These are phyloP conservation scores for Aleurites moluccanus DNA, from an alignment of 441 rosid species.

Conservation along the genomic window DNA sequence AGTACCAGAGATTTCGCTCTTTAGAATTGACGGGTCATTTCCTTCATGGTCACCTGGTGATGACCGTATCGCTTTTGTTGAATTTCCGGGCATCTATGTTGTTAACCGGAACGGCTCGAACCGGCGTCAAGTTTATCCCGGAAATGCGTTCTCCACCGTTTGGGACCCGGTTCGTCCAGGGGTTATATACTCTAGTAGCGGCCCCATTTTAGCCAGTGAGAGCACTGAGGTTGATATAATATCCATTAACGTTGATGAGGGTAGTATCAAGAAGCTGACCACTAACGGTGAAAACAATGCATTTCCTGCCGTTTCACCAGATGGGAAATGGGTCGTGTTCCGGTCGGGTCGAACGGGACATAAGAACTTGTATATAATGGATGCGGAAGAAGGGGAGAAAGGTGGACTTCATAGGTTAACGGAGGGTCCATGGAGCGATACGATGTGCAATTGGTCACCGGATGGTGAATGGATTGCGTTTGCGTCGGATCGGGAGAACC, in stretches of 20 bases:
- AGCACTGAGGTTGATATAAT: constrained; percentile 66
- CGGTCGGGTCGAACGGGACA: constrained; percentile 79
- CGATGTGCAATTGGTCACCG: constrained; percentile 85
- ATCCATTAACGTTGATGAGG: constrained; percentile 51
- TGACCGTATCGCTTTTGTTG: constrained; percentile 67
- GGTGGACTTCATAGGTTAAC: constrained; percentile 58
- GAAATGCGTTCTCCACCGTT: constrained; percentile 59
- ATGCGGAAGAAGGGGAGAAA: constrained; percentile 58
- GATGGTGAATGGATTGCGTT: constrained; percentile 74
- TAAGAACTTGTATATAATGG: constrained; percentile 82
- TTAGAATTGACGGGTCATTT: constrained; percentile 75
- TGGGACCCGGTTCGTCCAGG: constrained; percentile 80
- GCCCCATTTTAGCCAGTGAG: constrained; percentile 71
- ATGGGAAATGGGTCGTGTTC: constrained; percentile 72
- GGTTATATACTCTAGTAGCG: constrained; percentile 60
- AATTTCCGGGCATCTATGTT: constrained; percentile 78
- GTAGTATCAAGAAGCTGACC: constrained; percentile 51
- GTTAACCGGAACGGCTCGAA: constrained; percentile 76
- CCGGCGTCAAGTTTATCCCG: constrained; percentile 44
- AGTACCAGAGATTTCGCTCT: constrained; percentile 48
- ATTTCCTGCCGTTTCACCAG: constrained; percentile 77
- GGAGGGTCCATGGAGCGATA: constrained; percentile 77
- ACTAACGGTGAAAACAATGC: constrained; percentile 73
- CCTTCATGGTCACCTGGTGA: constrained; percentile 79
- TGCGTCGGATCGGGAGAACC: constrained; percentile 68